Base-by-base conservation (phyloP, 2,329 filamentous ascomycete species). In the Colletotrichum sp. region DNA sequence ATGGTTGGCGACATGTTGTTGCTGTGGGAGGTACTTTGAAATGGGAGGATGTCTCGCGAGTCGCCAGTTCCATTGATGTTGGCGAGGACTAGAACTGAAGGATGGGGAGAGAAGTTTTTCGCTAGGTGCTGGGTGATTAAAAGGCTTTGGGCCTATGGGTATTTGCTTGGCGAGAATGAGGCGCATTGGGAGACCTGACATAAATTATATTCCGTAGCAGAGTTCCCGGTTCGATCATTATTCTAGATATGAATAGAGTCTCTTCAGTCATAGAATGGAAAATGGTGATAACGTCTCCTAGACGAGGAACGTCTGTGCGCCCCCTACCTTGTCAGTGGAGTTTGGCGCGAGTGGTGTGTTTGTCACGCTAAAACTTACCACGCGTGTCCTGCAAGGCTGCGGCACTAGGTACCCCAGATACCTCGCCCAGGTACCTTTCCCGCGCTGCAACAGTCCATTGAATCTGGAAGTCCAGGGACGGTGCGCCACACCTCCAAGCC, bases 361-460 rank as follows among this genome's bases (percentile, higher is more conserved):
- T 70, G 13, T 64, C 59, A 74, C 59, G 67, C 71, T 74, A 65
- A 74, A 73, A 43, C 26, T 65, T 71, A 74, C 71, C 21, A 64
- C 71, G 52, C 48, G 58, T 48, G 28, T 71, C 21, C 43, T 73
- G 71, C 66, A 70, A 73, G 71, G 71, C 71, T 70, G 58, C 26
- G n/a, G 64, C 32, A n/a, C 10, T 21, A 38, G 36, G 16, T 38
- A 43, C 38, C 55, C 48, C 59, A 34, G 61, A 16, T 55, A 72
- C 56, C 21, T 69, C 30, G 18, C 34, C 32, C 21, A 34, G 59
- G 70, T 63, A 55, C 65, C 18, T 69, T 30, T 63, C 24, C 61
- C 61, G 24, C n/a, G 43, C 43, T 52, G 43, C 43, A 52, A 52
- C 5, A 52, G 43, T 48, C 43, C 10, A n/a, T n/a, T n/a, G 38